These are phyloP conservation scores for Apiotrichum akiyoshidainum DNA, from an alignment of 1,284 basidiomycete species.

Conservation along the genomic window DNA sequence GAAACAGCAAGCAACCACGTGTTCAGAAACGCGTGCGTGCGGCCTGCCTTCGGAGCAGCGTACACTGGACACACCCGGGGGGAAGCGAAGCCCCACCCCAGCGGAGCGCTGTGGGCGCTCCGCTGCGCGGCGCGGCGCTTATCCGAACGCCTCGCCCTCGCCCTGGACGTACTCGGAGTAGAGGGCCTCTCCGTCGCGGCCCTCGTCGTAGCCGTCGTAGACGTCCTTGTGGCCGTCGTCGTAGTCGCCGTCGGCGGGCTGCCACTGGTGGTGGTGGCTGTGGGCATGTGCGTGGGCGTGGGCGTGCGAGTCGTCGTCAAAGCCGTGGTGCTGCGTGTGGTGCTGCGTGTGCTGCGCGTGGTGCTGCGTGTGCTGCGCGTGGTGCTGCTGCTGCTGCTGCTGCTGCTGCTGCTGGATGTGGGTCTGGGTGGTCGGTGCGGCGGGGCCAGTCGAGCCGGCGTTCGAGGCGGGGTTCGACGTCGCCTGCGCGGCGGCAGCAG, in stretches of 20 bases:
- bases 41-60: too few species aligned
- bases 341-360: neutral
- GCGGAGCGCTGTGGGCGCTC: too few species aligned
- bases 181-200: constrained; percentile 14
- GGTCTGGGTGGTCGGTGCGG: constrained; percentile 4
- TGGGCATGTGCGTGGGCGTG: neutral
- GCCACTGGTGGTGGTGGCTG: neutral
- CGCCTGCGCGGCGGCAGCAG: constrained; percentile 2
- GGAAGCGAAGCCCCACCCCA: too few species aligned
- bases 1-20: too few species aligned
- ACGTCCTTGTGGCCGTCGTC: constrained; percentile 4
- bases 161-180: constrained; percentile 25
- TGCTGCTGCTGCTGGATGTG: neutral
- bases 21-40: too few species aligned
- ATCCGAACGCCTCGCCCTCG: constrained; percentile 19
- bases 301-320: neutral
- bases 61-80: too few species aligned
- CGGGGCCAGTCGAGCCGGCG: neutral
- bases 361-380: neutral
- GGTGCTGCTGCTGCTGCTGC: neutral
- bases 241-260: constrained; percentile 3
- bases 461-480: neutral
- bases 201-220: constrained; percentile 12
- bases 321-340: neutral
- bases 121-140: neutral